Base-by-base conservation (phyloP, 352 stramenopile genomes). In the Pythium scleroteichum region DNA sequence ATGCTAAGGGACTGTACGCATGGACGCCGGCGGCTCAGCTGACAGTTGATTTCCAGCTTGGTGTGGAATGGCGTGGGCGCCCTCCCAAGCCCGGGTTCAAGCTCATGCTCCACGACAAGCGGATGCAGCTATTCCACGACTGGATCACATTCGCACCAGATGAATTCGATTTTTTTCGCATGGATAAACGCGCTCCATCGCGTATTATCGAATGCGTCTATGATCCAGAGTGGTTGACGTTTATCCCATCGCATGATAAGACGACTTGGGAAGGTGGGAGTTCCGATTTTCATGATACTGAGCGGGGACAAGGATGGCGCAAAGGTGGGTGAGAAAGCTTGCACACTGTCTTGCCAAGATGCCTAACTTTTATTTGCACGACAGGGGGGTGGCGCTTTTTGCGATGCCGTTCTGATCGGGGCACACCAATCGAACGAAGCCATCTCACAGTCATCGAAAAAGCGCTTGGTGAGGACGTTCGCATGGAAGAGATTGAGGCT, bases 191-290 rank as follows among this genome's bases (percentile, higher is more conserved):
- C 49, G 82, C 82, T 19, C 91, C 84, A 1, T 90, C 84, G 17
- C 82, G 86, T 2, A 92, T 95, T 59, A 59, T 95, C 29, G 82
- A 93, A 56, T 95, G 86, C 58, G 75, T 91, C 0, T 95, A 92
- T 51, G 86, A 94, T 47, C 64, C 75, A 0, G 86, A 95, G 35
- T 92, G 76, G 80, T 69, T 86, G 33, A 95, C 86, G 17, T 95
- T 88, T 46, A 85, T 95, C 35, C 86, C 86, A 2, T 94, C 84
- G 9, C 79, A 92, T 53, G 86, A 95, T 51, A 93, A 92, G 60
- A 92, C 68, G 35, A 83, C 79, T 5, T 93, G 84, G 84, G 80
- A 91, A 33, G 38, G 59, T 35, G 86, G 86, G 0, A 90, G 64
- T 24, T 27, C 82, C 1, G 83, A 92, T 40, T 94, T 90, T 53